These are phyloP conservation scores for Austropuccinia psidii DNA, from an alignment of 1,284 basidiomycete species.

Conservation along the genomic window DNA sequence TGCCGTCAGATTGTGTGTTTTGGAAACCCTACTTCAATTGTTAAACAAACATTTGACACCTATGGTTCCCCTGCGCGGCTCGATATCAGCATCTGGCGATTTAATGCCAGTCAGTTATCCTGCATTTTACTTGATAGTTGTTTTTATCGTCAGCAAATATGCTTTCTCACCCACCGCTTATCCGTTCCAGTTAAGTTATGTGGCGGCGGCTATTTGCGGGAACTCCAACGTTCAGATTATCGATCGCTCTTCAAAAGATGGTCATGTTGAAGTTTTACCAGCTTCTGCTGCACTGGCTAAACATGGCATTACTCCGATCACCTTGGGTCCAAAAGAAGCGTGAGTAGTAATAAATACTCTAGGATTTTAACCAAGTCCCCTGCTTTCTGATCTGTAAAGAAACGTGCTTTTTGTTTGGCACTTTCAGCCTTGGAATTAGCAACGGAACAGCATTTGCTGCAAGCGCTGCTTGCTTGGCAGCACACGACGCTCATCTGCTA, in stretches of 20 bases:
- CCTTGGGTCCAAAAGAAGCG: conserved; percentile 70
- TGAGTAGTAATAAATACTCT: conserved; percentile 39
- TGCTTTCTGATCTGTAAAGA: conserved; percentile 45
- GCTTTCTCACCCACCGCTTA: conserved; percentile 60
- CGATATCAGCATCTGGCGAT: conserved; percentile 68
- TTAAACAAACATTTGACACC: conserved; percentile 68
- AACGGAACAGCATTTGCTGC: conserved; percentile 76
- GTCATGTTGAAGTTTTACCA: conserved; percentile 56
- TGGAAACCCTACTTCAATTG: conserved; percentile 68
- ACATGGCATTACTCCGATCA: conserved; percentile 61
- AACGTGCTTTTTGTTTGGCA: background rate
- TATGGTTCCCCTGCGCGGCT: conserved; percentile 72
- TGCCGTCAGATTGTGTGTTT: conserved; percentile 69
- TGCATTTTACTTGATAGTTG: conserved; percentile 7
- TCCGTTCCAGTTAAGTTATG: conserved; percentile 60
- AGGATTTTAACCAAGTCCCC: too few species aligned
- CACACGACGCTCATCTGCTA: conserved; percentile 66
- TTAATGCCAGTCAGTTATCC: conserved; percentile 44
- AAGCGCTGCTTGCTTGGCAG: conserved; percentile 51
- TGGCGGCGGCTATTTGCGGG: conserved; percentile 68
- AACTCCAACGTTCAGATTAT: conserved; percentile 71
- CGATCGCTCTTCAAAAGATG: conserved; percentile 53
- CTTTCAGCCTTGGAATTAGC: conserved; percentile 45
- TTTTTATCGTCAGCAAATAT: background rate
- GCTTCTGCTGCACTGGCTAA: conserved; percentile 61